Conservation (phyloP, 805 yeast genomes). For the Tetrapisispora iriomotensis region DNA sequence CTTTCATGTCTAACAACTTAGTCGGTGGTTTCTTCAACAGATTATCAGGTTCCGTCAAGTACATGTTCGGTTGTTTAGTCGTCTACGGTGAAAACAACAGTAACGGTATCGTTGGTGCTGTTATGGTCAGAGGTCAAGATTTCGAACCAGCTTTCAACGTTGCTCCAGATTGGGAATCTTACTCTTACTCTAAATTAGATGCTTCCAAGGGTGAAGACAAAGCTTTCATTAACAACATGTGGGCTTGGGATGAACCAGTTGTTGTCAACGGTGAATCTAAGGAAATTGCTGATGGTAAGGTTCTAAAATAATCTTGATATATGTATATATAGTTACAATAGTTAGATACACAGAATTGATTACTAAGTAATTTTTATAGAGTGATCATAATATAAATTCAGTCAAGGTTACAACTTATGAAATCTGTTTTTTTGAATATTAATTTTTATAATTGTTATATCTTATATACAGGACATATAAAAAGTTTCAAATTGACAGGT, state of each 20-base stretch:
- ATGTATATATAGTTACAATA: too few species aligned
- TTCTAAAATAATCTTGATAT: conserved; percentile 73
- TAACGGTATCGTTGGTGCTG: conserved; percentile 94
- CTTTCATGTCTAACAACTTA: conserved; percentile 97
- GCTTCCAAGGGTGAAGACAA: conserved; percentile 66
- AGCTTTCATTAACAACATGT: conserved; percentile 78
- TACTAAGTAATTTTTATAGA: too few species aligned
- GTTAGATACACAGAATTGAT: too few species aligned
- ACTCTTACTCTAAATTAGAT: conserved; percentile 74
- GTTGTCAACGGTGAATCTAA: conserved; percentile 65
- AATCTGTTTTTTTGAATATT: too few species aligned
- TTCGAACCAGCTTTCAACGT: conserved; percentile 86
- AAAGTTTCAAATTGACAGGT: too few species aligned
- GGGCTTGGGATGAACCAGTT: conserved; percentile 98
- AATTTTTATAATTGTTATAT: too few species aligned
- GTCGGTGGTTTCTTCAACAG: conserved; percentile 98
- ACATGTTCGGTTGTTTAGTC: conserved; percentile 85
- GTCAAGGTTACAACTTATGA: too few species aligned
- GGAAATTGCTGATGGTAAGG: conserved; percentile 97
- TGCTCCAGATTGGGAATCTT: conserved; percentile 99
- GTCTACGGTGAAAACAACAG: conserved; percentile 98
- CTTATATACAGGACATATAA: too few species aligned
- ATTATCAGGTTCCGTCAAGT: conserved; percentile 83
- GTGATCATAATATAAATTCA: too few species aligned
- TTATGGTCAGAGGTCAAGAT: conserved; percentile 93